phyloP scores from a whole-genome alignment of 306 rosid genomes.

The Chamaecrista fasciculata region DNA sequence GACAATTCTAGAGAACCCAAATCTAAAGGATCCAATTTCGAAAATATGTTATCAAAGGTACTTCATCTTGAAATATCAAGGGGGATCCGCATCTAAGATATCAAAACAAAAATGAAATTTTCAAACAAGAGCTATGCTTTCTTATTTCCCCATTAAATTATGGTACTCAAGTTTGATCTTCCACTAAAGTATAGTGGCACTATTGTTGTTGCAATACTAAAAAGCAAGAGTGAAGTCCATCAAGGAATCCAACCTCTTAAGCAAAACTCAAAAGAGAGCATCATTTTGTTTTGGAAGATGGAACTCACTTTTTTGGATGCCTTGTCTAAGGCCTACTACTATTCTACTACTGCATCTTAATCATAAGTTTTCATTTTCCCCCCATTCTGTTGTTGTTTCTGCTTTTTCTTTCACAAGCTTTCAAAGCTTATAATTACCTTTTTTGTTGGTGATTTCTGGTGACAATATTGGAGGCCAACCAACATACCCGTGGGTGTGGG shows the following conservation, averaged over 20 bases:
- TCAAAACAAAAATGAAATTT: background rate
- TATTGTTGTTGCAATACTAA: constrained; percentile 33
- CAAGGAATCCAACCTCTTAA: constrained; percentile 53
- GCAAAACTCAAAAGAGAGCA: constrained; percentile 48
- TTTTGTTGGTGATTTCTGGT: constrained; percentile 46
- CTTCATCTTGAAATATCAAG: too few relatives aligned
- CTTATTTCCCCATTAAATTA: constrained; percentile 19
- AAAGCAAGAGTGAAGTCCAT: constrained; percentile 35
- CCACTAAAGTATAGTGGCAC: constrained; percentile 26
- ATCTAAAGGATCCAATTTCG: too few relatives aligned
- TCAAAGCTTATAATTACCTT: constrained; percentile 62
- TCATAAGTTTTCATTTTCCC: constrained; percentile 46
- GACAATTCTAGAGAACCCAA: too few relatives aligned
- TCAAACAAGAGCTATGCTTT: background rate
- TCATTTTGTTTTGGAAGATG: constrained; percentile 70
- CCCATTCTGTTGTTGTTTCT: constrained; percentile 6
- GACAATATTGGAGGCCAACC: constrained; percentile 64
- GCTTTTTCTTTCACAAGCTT: constrained; percentile 37
- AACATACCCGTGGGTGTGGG: constrained; percentile 55
- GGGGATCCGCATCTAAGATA: too few relatives aligned
- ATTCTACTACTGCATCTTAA: constrained; percentile 45
- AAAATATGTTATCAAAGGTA: too few relatives aligned
- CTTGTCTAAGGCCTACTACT: too few relatives aligned
- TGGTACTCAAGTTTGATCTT: constrained; percentile 20
- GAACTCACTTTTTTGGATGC: constrained; percentile 11